Conservation (phyloP, 306 rosid genomes). For the Glycine tomentella region DNA sequence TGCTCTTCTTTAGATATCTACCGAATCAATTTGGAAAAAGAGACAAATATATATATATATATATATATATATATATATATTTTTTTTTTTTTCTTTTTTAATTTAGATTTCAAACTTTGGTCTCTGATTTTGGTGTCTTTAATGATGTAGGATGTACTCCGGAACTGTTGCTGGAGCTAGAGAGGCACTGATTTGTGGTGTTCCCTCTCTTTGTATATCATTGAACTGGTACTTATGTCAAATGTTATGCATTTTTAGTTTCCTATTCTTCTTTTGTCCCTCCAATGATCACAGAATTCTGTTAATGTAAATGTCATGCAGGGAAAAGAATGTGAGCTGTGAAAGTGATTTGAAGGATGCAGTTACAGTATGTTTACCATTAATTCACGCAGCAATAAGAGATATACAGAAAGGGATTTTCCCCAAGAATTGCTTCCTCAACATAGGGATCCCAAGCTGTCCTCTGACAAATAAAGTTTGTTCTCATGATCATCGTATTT, state of each 20-base stretch:
- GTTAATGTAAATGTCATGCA: slow-evolving; percentile 1
- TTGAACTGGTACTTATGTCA: slow-evolving; percentile 54
- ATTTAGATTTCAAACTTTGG: not conserved
- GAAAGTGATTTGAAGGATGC: slow-evolving; percentile 61
- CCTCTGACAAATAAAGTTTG: slow-evolving; percentile 61
- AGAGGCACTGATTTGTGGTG: slow-evolving; percentile 66
- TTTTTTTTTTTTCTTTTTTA: too few species aligned
- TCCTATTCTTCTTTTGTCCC: not conserved
- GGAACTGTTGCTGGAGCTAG: slow-evolving; percentile 71
- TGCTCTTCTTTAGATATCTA: slow-evolving; percentile 15
- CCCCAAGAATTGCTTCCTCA: slow-evolving; percentile 62
- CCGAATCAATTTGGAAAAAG: not conserved
- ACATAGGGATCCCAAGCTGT: slow-evolving; percentile 60
- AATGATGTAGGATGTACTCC: slow-evolving; percentile 52
- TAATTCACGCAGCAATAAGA: slow-evolving; percentile 54
- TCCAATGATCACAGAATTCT: not conserved
- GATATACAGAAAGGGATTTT: slow-evolving; percentile 56
- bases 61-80: too few species aligned
- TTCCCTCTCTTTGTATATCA: slow-evolving; percentile 63
- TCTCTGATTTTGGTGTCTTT: not conserved
- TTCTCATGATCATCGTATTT: slow-evolving; percentile 6
- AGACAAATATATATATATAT: too few species aligned
- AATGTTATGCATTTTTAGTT: not conserved
- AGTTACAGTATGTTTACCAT: slow-evolving; percentile 52
- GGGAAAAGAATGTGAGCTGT: slow-evolving; percentile 58